phyloP scores from a whole-genome alignment of 441 rosid species.

The Flueggea neowawraea region DNA sequence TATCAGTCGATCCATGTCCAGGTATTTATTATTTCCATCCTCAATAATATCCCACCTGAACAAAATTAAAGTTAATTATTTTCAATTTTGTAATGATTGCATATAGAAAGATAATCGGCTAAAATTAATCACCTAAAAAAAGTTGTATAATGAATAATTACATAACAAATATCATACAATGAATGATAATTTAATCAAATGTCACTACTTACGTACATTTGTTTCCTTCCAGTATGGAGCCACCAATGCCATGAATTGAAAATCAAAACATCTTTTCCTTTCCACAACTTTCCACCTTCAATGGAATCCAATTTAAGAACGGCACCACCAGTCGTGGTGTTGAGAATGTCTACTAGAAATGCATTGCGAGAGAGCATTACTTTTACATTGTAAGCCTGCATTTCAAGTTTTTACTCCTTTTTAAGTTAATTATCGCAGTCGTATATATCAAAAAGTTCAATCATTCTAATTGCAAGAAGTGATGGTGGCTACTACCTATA shows the following conservation, averaged over 20 bases:
- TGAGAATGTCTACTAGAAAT: conserved; percentile 64
- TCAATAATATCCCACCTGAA: conserved; percentile 42
- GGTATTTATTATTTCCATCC: conserved; percentile 13
- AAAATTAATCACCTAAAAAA: too few relatives aligned
- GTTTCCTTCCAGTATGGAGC: conserved; percentile 69
- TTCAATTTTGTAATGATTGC: too few relatives aligned
- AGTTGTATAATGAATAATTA: too few relatives aligned
- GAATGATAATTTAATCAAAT: too few relatives aligned
- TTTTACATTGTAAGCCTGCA: conserved; percentile 41
- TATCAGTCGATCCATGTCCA: conserved; percentile 43
- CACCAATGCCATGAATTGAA: conserved; percentile 95
- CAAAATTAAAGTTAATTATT: not conserved
- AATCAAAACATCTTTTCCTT: conserved; percentile 40
- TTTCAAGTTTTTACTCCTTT: not conserved
- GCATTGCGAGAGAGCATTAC: conserved; percentile 65
- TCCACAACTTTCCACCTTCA: conserved; percentile 44
- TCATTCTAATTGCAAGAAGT: too few relatives aligned
- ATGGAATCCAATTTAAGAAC: conserved; percentile 49
- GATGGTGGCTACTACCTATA: too few relatives aligned
- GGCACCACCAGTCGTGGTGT: conserved; percentile 26
- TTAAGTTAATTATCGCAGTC: too few relatives aligned
- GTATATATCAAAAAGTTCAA: too few relatives aligned
- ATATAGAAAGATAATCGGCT: not conserved
- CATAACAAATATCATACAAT: too few relatives aligned
- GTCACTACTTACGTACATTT: conserved; percentile 52